These are phyloP conservation scores for Penicillium sp. DNA, from an alignment of 2,329 filamentous ascomycete genomes.

Conservation along the genomic window DNA sequence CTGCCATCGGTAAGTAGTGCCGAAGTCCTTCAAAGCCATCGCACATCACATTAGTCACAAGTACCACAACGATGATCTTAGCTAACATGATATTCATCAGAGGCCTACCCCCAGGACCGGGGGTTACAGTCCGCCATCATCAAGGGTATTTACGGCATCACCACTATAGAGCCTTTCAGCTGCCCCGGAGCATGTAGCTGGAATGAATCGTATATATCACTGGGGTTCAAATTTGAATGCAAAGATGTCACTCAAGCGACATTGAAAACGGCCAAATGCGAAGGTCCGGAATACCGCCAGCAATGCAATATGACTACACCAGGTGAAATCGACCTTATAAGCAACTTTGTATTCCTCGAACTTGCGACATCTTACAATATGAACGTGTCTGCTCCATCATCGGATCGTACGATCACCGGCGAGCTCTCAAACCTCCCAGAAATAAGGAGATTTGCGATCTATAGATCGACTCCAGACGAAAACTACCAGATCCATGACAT, in stretches of 20 bases:
- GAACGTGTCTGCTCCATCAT: slow-evolving; percentile 5
- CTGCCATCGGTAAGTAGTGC: slow-evolving; percentile 12
- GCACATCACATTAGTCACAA: neutral
- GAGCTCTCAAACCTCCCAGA: slow-evolving; percentile 9
- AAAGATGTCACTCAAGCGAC: slow-evolving; percentile 16
- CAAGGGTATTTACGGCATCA: slow-evolving; percentile 14
- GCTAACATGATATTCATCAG: slow-evolving; percentile 3
- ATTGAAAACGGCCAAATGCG: slow-evolving; percentile 11
- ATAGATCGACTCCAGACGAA: slow-evolving; percentile 5
- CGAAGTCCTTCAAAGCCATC: neutral
- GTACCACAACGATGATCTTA: neutral
- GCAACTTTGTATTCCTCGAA: neutral
- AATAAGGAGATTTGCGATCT: slow-evolving; percentile 15
- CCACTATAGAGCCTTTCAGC: slow-evolving; percentile 11
- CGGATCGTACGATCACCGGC: neutral
- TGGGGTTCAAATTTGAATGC: slow-evolving; percentile 16
- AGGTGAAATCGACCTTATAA: slow-evolving; percentile 5
- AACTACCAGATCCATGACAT: slow-evolving; percentile 4
- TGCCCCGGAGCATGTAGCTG: slow-evolving; percentile 17
- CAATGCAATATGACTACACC: slow-evolving; percentile 19
- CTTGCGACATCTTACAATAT: slow-evolving; percentile 10
- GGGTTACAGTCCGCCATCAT: slow-evolving; percentile 17
- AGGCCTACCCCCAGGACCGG: slow-evolving; percentile 12
- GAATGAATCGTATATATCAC: slow-evolving; percentile 14
- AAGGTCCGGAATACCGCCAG: neutral